A percentile compares a stretch with the other conserved stretches of the same genome.
These are phyloP conservation scores for Limtongozyma cylindracea DNA, from an alignment of 805 yeast genomes.

Conservation along the genomic window DNA sequence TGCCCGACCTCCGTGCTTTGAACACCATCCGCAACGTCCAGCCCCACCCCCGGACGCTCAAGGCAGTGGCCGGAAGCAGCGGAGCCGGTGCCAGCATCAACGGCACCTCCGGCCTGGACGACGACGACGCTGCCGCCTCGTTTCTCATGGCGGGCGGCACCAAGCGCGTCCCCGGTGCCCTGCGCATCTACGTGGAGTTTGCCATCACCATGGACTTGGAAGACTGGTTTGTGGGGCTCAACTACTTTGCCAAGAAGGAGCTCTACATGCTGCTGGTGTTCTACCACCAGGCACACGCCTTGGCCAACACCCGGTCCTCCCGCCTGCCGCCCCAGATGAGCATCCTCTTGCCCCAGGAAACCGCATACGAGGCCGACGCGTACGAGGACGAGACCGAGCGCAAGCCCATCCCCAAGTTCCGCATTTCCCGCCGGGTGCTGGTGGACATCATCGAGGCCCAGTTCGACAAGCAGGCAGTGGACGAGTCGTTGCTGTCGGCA, in stretches of 20 bases:
- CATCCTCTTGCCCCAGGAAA: too few species aligned
- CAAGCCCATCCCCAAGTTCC: too few species aligned
- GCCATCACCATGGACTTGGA: conserved; percentile 46
- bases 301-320: too few species aligned
- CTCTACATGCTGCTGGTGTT: conserved; percentile 11
- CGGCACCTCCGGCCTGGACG: conserved; percentile 6
- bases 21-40: conserved; percentile 11
- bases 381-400: too few species aligned
- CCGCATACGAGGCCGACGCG: too few species aligned
- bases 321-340: too few species aligned
- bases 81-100: too few species aligned
- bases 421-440: conserved; percentile 25
- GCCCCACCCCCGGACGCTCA: too few species aligned
- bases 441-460: conserved; percentile 44
- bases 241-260: conserved; percentile 36
- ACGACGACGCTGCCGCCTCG: conserved; percentile 2
- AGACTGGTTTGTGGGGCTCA: conserved; percentile 52
- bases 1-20: conserved; percentile 23
- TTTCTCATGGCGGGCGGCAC: conserved; percentile 11
- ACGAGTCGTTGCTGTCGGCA: conserved; percentile 1
- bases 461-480: conserved; percentile 9
- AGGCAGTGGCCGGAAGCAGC: too few species aligned
- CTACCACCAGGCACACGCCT: too few species aligned
- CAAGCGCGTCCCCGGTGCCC: conserved; percentile 8
- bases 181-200: conserved; percentile 28